Percentiles rank a stretch among this genome's conserved stretches.
Conservation (phyloP, 176 grass and related monocot genomes). For the Musa itinerans region DNA sequence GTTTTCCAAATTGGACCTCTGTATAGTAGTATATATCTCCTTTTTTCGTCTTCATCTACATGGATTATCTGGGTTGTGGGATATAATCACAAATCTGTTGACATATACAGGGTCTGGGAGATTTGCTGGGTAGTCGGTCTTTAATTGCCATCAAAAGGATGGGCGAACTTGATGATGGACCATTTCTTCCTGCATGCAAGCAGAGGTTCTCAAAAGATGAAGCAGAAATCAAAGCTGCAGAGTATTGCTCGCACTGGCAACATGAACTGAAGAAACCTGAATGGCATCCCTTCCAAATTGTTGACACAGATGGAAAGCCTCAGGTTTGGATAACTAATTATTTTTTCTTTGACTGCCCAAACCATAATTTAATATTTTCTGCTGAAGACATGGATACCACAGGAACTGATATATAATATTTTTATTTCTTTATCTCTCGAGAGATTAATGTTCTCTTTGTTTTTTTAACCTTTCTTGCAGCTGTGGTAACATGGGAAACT, state of each 20-base stretch:
- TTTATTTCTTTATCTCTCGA: too few species aligned
- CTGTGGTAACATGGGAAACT: too few species aligned
- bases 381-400: too few species aligned
- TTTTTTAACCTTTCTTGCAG: too few species aligned
- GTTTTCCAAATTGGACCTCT: conserved; percentile 12
- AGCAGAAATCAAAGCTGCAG: conserved; percentile 9
- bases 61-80: conserved; percentile 1
- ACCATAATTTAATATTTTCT: too few species aligned
- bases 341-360: neutral
- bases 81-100: neutral
- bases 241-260: conserved; percentile 51
- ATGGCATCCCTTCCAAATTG: conserved; percentile 71
- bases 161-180: conserved; percentile 64
- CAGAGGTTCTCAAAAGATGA: conserved; percentile 27
- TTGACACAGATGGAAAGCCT: conserved; percentile 18
- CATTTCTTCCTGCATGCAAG: conserved; percentile 48
- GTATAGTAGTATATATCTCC: neutral
- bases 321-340: conserved; percentile 29
- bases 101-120: conserved; percentile 32
- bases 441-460: too few species aligned
- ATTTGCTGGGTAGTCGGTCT: conserved; percentile 24
- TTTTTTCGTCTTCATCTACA: conserved; percentile 3
- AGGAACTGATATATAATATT: too few species aligned
- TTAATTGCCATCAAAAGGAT: conserved; percentile 61
- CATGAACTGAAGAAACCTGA: conserved; percentile 49